Conservation (phyloP, 225 moss, liverwort and hornwort genomes). For the Pseudisothecium myosuroides region DNA sequence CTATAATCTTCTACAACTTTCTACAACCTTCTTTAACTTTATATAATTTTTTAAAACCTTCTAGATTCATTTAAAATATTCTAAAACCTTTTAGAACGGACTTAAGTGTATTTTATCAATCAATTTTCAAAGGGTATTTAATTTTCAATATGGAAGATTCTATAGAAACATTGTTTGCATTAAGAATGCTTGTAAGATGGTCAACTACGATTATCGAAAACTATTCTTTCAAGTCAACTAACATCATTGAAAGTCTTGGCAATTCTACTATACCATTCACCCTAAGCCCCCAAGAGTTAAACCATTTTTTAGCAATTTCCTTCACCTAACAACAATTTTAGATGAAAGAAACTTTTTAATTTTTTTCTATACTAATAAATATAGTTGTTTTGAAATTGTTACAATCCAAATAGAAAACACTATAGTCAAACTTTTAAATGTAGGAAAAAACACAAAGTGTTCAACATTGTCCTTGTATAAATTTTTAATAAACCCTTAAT, state of each 20-base stretch:
- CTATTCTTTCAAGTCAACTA: no score
- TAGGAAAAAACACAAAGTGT: not conserved
- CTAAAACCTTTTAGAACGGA: accelerated
- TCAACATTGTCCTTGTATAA: not conserved
- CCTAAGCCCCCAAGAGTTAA: accelerated
- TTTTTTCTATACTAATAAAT: not conserved
- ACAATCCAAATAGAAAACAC: not conserved
- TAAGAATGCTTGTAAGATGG: not conserved
- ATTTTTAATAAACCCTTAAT: not conserved
- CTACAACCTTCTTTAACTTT: not conserved
- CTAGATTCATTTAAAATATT: not conserved
- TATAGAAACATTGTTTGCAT: not conserved
- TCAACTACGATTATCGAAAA: not conserved
- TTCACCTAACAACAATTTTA: not conserved
- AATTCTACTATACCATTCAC: not conserved
- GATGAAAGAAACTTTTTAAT: not conserved
- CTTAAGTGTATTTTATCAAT: not conserved
- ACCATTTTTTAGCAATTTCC: not conserved
- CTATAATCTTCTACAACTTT: not conserved
- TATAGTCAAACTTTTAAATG: not conserved
- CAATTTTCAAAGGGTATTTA: not conserved
- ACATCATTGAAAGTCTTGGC: not conserved
- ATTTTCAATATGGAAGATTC: not conserved
- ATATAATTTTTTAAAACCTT: not conserved
- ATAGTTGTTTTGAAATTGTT: accelerated